Base-by-base conservation (phyloP, 176 grass and related monocot genomes). In the Oryza rufipogon region DNA sequence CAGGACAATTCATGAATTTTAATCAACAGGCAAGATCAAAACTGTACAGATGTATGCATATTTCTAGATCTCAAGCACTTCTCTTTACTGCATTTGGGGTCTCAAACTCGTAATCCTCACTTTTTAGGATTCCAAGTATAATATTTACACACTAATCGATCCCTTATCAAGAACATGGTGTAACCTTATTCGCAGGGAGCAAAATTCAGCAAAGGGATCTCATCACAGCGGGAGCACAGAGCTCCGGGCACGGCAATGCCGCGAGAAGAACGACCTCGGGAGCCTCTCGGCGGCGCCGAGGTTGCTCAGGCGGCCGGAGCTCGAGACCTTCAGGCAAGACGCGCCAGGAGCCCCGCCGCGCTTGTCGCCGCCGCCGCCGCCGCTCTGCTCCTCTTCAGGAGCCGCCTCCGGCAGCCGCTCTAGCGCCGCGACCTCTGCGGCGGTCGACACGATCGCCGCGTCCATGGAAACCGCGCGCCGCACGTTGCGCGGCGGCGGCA, bases 381-480 rank as follows among this genome's bases (percentile, higher is more conserved):
- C 80, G 73, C 73, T 76, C 54, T 58, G 16, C 80, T 90, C 88
- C 78, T 81, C 90, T 79, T 69, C 84, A 38, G 79, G 83, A 52
- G 49, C 15, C 3, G 60, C 74, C 64, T 88, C 90, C 34, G 86
- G 86, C 75, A 54, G 9, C 20, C 75, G 79, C 70, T 75, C 80
- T 49, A 77, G 25, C 17, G 82, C 86, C 1, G 63, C 78, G 3
- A 77, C 33, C 9, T 60, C 80, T 10, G 68, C 78, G 20, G 77
- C 90, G 2, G 75, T 26, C 1, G 73, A 82, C 48, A 79, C 81
- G 0, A 58, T 81, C 13, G 83, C 82, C 8, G 85, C 77, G 76
- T 90, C 88, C 93, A 95, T 90, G 15, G 93, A 95, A 23, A 84
- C 80, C 23, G 90, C 91, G 14, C 93, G 85, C 88, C 93, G 90